Percentiles rank a stretch among this genome's conserved stretches.
Conservation (phyloP, 495 filamentous ascomycete genomes). For the Cercophora samala region DNA sequence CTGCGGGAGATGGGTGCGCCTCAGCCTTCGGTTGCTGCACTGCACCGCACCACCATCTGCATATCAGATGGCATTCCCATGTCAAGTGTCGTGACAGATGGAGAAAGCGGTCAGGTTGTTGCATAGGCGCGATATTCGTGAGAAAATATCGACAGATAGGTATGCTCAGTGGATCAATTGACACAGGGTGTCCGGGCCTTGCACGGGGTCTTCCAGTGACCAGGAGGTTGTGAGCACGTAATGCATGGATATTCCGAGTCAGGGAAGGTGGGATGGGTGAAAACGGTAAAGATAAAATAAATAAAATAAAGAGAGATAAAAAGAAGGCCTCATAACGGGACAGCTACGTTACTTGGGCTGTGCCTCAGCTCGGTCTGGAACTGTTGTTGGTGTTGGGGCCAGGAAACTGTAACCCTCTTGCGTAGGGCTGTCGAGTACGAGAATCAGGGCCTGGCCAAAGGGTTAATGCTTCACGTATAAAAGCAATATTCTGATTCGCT, state of each 20-base stretch:
- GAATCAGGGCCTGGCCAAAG: not conserved
- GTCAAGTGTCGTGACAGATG: not conserved
- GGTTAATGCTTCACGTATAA: not conserved
- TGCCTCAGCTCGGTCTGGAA: not conserved
- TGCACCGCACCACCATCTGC: not conserved
- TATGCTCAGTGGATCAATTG: not conserved
- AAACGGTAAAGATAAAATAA: constrained; percentile 1
- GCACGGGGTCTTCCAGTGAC: not conserved
- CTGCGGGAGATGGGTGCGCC: constrained; percentile 17
- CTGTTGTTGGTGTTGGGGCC: not conserved
- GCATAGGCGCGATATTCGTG: not conserved
- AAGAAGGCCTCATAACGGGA: not conserved
- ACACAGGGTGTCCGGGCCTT: not conserved
- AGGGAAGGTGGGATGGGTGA: constrained; percentile 1
- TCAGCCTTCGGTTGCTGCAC: constrained; percentile 11
- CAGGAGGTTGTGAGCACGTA: not conserved
- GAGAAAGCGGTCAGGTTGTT: not conserved
- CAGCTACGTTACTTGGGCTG: not conserved
- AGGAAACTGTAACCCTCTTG: not conserved
- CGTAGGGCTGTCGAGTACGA: not conserved
- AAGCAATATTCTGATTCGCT: not conserved
- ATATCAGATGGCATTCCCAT: not conserved
- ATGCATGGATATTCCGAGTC: not conserved
- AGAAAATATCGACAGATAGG: not conserved
- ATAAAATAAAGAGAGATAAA: constrained; percentile 4